Percentiles rank a stretch among this genome's conserved stretches.
These are phyloP conservation scores for Microsporum canis DNA, from an alignment of 2,329 filamentous ascomycete species.

Conservation along the genomic window DNA sequence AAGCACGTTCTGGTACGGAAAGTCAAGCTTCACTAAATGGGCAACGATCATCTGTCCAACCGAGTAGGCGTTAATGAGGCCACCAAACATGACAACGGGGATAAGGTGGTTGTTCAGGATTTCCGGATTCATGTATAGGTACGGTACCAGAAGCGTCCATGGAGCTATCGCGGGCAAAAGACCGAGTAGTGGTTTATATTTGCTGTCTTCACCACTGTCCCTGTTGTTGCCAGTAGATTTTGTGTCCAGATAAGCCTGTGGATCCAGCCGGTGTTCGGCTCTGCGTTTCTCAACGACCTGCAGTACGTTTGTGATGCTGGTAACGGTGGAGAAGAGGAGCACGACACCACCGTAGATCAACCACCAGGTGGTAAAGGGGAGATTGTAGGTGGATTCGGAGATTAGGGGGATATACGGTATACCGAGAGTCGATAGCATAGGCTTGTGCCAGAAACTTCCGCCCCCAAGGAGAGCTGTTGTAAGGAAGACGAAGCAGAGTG, in stretches of 20 bases:
- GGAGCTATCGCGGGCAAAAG: constrained; percentile 68
- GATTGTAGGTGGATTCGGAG: constrained; percentile 59
- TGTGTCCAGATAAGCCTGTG: neutral
- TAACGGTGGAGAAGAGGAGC: constrained; percentile 69
- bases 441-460: constrained; percentile 84
- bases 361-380: constrained; percentile 87
- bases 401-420: constrained; percentile 54
- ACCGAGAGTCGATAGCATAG: constrained; percentile 61
- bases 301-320: constrained; percentile 70
- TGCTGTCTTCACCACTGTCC: neutral
- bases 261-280: constrained; percentile 30
- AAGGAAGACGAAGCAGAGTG: constrained; percentile 68
- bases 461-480: constrained; percentile 77
- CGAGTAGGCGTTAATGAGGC: constrained; percentile 84
- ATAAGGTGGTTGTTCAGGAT: constrained; percentile 76
- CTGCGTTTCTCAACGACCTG: constrained; percentile 59
- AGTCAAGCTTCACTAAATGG: constrained; percentile 75
- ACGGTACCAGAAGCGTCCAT: constrained; percentile 66
- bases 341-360: constrained; percentile 75
- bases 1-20: constrained; percentile 85
- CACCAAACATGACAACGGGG: constrained; percentile 79
- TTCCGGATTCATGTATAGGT: constrained; percentile 72
- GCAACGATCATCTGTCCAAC: constrained; percentile 94
- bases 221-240: neutral
- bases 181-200: constrained; percentile 56